Base-by-base conservation (phyloP, 2,329 filamentous ascomycete species). In the Neospermospora avenae region DNA sequence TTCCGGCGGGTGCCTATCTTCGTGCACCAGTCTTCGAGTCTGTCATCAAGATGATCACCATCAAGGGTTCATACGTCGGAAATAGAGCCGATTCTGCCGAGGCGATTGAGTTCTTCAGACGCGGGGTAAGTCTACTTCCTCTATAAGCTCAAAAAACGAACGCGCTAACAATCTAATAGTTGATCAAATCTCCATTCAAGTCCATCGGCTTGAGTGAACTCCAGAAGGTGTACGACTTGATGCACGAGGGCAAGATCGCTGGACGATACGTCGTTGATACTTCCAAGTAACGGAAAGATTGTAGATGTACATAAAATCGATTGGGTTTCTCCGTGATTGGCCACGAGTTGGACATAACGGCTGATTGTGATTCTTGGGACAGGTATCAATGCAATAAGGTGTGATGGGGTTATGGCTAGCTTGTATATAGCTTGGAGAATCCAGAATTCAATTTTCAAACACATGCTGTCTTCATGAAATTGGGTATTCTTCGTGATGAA, bases 21-120 rank as follows among this genome's bases (percentile, higher is more conserved):
- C 84, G 84, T 68, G 92, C 93, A 1, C 90, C 91, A 41, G 92
- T 97, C 58, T 96, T 97, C 74, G 87, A 93, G 72, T 91, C 89
- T 7, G 93, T 97, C 64, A 81, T 93, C 72, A 82, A 87, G 77
- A 96, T 96, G 91, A 87, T 97, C 78, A 87, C 77, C 70, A 97
- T 98, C 81, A 90, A 90, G 80, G 93, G 93, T 62, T 91, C 87
- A 69, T 97, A 97, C 74, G 93, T 98, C 67, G 93, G 93, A 60
- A 97, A 96, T 80, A 85, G 93, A 67, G 86, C 89, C 73, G 93
- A 98, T 74, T 88, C 87, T 0, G 84, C 87, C 56, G 93, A 98
- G 80, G 93, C 93, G 2, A 81, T 98, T 64, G 93, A 97, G 67
- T 97, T 97, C 80, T 97, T 85, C 81, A 79, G 83, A 59, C 83